Percentiles rank a stretch among this genome's conserved stretches.
These are phyloP conservation scores for Backusella sp. DNA, from an alignment of 192 early-diverging fungal species.

Conservation along the genomic window DNA sequence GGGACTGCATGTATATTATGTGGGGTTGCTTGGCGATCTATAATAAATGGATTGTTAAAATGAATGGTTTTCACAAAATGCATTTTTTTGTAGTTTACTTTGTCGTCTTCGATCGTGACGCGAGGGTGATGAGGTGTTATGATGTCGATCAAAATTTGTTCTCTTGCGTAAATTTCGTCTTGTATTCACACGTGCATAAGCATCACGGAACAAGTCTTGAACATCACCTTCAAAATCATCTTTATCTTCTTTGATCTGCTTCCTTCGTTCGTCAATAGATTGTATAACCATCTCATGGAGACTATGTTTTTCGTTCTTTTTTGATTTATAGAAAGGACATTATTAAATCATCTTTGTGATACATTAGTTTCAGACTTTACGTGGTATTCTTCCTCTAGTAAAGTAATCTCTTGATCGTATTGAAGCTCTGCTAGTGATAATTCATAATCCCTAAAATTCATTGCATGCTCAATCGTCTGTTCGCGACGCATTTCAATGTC, in stretches of 20 bases:
- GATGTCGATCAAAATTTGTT: constrained; percentile 16
- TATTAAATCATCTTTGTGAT: not conserved
- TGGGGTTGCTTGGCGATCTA: constrained; percentile 21
- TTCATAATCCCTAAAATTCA: constrained; percentile 25
- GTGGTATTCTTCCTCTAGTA: constrained; percentile 31
- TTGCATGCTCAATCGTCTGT: constrained; percentile 29
- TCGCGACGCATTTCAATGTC: constrained; percentile 34
- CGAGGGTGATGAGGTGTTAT: constrained; percentile 11
- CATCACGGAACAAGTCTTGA: constrained; percentile 20
- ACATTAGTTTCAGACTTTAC: constrained; percentile 2
- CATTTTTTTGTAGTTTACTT: constrained; percentile 3
- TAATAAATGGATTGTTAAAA: not conserved
- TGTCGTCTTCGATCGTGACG: constrained; percentile 23
- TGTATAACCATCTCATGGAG: constrained; percentile 28
- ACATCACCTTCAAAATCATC: constrained; percentile 24
- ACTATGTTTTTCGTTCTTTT: constrained; percentile 27
- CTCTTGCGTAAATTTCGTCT: constrained; percentile 22
- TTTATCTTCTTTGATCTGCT: constrained; percentile 32
- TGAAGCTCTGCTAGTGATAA: constrained; percentile 17
- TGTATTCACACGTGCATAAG: constrained; percentile 15
- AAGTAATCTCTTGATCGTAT: constrained; percentile 18
- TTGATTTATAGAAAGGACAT: not conserved
- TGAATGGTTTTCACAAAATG: not conserved
- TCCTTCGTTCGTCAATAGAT: constrained; percentile 30
- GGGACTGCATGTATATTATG: constrained; percentile 29